Percentiles rank a stretch among this genome's conserved stretches.
phyloP scores from a whole-genome alignment of 2,329 filamentous ascomycete species.

The Arthrinium puccinioides region DNA sequence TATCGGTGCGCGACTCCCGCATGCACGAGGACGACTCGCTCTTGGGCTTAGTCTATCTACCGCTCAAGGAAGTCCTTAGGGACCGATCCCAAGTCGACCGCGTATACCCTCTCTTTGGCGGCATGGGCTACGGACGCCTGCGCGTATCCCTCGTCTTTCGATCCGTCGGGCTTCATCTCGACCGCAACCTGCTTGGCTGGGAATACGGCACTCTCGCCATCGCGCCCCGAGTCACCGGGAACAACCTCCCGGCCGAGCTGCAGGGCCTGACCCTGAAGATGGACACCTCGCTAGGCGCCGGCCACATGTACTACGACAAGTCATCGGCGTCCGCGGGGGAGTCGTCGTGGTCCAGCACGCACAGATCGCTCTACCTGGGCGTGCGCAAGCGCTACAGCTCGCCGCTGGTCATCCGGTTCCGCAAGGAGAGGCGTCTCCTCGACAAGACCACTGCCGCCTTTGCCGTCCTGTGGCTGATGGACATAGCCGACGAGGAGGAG shows the following conservation, averaged over 20 bases:
- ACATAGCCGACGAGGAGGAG: constrained; percentile 2
- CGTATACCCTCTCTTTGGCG: constrained; percentile 3
- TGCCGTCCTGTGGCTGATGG: constrained; percentile 1
- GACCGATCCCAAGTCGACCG: constrained; percentile 1
- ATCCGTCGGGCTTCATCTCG: background rate
- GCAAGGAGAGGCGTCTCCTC: constrained; percentile 2
- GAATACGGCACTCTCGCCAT: constrained; percentile 3
- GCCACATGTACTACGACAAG: constrained; percentile 3
- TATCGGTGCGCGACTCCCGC: constrained; percentile 1
- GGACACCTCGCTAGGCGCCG: constrained; percentile 1
- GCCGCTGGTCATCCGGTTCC: constrained; percentile 1
- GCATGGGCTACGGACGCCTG: constrained; percentile 3
- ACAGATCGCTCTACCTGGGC: background rate
- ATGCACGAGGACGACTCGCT: constrained; percentile 2
- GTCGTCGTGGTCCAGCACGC: background rate
- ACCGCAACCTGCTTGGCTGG: background rate
- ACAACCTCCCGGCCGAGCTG: background rate
- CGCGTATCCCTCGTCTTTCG: constrained; percentile 2
- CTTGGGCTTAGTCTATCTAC: constrained; percentile 1
- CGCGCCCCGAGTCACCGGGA: background rate
- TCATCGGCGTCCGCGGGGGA: background rate
- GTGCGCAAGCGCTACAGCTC: constrained; percentile 2
- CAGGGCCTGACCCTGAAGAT: constrained; percentile 1
- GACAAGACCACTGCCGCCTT: background rate
- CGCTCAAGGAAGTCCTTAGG: background rate